phyloP scores from a whole-genome alignment of 306 rosid genomes.

The Prunus campanulata region DNA sequence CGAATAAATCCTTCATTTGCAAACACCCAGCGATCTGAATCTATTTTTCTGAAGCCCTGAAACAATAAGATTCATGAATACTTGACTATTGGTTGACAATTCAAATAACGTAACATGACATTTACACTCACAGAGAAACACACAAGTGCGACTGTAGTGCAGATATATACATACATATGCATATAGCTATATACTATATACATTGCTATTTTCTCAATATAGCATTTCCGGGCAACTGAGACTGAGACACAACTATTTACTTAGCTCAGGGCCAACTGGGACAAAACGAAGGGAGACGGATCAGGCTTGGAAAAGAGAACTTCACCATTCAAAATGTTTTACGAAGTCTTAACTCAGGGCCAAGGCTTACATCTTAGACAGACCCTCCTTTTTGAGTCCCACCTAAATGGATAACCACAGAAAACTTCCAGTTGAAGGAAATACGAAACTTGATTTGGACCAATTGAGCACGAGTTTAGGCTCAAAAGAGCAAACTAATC shows the following conservation, averaged over 20 bases:
- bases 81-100: neutral
- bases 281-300: neutral
- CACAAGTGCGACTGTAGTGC: neutral
- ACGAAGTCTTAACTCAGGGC: neutral
- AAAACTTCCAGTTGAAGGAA: neutral
- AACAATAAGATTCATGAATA: conserved; percentile 20
- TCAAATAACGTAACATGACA: neutral
- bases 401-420: neutral
- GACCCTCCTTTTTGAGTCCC: neutral
- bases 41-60: conserved; percentile 93
- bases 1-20: conserved; percentile 72
- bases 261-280: neutral
- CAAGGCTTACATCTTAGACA: neutral
- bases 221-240: neutral
- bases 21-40: conserved; percentile 85
- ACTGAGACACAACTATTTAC: neutral
- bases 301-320: neutral
- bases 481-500: neutral
- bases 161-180: neutral
- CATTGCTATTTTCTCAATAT: neutral
- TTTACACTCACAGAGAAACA: neutral
- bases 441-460: neutral
- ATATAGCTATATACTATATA: no score
- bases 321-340: neutral
- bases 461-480: neutral